A percentile compares a stretch with the other conserved stretches of the same genome.
phyloP scores from a whole-genome alignment of 164 flowering plant species.

The Magnolia officinalis region DNA sequence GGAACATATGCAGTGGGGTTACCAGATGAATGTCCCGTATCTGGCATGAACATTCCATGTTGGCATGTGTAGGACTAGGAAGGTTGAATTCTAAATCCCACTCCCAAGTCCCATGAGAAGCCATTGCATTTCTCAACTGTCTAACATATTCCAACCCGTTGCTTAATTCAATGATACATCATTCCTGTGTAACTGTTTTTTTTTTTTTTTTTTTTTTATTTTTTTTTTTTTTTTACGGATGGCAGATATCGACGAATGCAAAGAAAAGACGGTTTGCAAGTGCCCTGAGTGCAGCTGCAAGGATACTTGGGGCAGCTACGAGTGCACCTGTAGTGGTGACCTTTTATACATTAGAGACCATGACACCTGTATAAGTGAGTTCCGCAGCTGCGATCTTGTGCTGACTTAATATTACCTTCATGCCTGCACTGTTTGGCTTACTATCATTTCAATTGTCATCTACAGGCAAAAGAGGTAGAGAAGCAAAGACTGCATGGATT shows the following conservation, averaged over 20 bases:
- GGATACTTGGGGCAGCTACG: slow-evolving; percentile 84
- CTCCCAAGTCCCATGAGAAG: background rate
- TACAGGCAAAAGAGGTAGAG: slow-evolving; percentile 61
- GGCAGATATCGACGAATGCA: slow-evolving; percentile 87
- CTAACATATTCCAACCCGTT: background rate
- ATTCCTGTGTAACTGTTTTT: background rate
- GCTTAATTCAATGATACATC: background rate
- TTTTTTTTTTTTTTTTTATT: background rate
- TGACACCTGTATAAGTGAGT: slow-evolving; percentile 89
- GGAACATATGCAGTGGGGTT: background rate
- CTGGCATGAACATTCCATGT: background rate
- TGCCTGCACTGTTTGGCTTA: slow-evolving; percentile 2
- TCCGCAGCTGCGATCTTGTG: background rate
- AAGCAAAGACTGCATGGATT: slow-evolving; percentile 62
- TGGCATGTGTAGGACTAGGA: background rate
- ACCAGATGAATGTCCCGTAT: background rate
- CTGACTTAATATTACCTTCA: background rate
- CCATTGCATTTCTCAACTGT: background rate
- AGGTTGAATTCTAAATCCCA: background rate
- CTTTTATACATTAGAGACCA: slow-evolving; percentile 80
- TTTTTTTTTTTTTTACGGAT: background rate
- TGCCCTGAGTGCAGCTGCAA: slow-evolving; percentile 86
- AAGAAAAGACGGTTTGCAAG: slow-evolving; percentile 77
- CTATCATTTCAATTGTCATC: slow-evolving; percentile 11
- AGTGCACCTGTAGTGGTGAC: slow-evolving; percentile 71